Evolutionary conservation across 1,284 basidiomycete species (phyloP).

Genomic region (Malassezia sympodialis): DNA sequence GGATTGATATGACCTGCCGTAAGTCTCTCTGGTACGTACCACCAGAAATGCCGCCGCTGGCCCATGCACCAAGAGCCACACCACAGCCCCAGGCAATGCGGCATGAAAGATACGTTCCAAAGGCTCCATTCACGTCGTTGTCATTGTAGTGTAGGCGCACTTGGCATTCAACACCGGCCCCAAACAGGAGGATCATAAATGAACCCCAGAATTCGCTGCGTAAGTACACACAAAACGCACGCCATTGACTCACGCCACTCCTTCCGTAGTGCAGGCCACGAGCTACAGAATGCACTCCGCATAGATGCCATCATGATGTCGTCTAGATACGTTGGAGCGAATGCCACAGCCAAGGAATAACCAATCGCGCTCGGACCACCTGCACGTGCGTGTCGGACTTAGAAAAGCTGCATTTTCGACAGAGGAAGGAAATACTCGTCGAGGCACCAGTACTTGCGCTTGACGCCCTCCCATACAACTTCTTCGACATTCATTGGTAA

Average conservation of each 20-base stretch:
- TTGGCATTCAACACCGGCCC: slow-evolving; percentile 39
- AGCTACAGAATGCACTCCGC: background rate
- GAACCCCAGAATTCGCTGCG: slow-evolving; percentile 27
- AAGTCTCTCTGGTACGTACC: slow-evolving; percentile 14
- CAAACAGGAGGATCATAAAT: slow-evolving; percentile 37
- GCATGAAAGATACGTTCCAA: slow-evolving; percentile 21
- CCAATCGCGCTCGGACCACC: background rate
- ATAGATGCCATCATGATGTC: background rate
- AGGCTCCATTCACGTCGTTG: slow-evolving; percentile 11
- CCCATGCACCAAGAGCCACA: slow-evolving; percentile 33
- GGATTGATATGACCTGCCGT: background rate
- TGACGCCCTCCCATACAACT: slow-evolving; percentile 40
- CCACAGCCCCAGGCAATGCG: slow-evolving; percentile 37
- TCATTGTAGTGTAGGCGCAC: slow-evolving; percentile 24
- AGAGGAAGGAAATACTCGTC: slow-evolving; percentile 28
- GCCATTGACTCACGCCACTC: background rate
- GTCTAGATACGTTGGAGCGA: background rate
- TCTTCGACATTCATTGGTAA: slow-evolving; percentile 53
- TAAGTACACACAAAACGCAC: background rate
- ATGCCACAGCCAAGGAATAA: background rate
- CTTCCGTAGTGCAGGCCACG: background rate
- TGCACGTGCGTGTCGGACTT: background rate
- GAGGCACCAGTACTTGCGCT: slow-evolving; percentile 38
- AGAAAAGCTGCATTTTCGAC: slow-evolving; percentile 16
- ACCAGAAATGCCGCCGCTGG: slow-evolving; percentile 30